Base-by-base conservation (phyloP, 805 yeast genomes). In the Candida xiaguanensis region DNA sequence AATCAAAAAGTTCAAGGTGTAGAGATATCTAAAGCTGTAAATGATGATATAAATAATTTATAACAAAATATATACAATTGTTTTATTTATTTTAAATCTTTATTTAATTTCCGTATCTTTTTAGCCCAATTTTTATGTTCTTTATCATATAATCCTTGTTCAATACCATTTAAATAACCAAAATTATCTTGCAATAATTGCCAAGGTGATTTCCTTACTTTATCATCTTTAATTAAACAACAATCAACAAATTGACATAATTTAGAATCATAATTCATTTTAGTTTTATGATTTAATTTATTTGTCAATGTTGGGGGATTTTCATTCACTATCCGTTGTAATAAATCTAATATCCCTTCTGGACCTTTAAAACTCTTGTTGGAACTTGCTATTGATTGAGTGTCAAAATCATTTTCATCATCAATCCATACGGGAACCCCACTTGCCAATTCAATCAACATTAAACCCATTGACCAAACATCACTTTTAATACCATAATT, bases 401-500 rank as follows among this genome's bases (percentile, higher is more conserved):
- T 11, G 8, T 5, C 18, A 6, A 11, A n/a, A 14, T 40, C 35
- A 34, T 49, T 18, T 6, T 39, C 59, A 26, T 44, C 74, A 44
- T 78, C 81, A 16, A 77, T 75, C 69, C 90, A 81, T 2, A 96
- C 93, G 50, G 84, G 82, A 39, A 71, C 72, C 0, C 98, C 98
- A 3, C 85, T 78, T 1, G 96, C 91, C 38, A 93, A 67, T 59
- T 93, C 98, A 36, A 87, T 78, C 29, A 93, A 69, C 82, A 90
- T 85, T 32, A 93, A 67, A 1, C 99, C 99, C 48, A 90, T 65
- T 0, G 97, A 88, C 99, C 99, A 93, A 9, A 93, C 91, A 59
- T 93, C 99, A 27, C 95, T 91, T 50, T 90, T 89, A n/a, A 90
- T 82, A 7, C 95, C 85, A 62, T 93, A 93, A 8, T 82, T 82